phyloP scores from a whole-genome alignment of 108 stramenopile genomes.

The Skeletonema tropicum region DNA sequence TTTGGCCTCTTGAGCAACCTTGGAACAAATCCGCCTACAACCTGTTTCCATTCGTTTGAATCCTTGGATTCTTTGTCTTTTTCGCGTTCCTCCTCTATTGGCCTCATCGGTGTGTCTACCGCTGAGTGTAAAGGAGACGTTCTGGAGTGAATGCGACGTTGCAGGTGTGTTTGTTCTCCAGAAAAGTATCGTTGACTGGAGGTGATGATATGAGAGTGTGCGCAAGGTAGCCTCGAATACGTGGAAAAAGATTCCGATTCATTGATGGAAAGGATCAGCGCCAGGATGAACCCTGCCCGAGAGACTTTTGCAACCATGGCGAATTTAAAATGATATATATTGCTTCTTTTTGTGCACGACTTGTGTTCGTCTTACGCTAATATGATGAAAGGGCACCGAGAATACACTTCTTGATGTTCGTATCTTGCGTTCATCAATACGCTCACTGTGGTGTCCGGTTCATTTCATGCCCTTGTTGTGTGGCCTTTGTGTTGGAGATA shows the following conservation, averaged over 20 bases:
- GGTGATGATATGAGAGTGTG: neutral
- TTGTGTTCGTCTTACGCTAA: neutral
- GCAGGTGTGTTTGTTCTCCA: neutral
- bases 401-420: too few species aligned
- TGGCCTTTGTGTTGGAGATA: too few species aligned
- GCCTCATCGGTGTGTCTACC: constrained; percentile 36
- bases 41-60: constrained; percentile 43
- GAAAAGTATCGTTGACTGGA: neutral
- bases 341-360: too few species aligned
- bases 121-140: neutral
- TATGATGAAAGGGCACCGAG: too few species aligned
- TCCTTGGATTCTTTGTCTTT: constrained; percentile 30
- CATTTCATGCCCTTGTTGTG: too few species aligned
- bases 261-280: neutral
- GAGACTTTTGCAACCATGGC: neutral
- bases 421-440: too few species aligned
- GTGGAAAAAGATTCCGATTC: neutral
- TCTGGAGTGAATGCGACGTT: neutral
- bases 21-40: constrained; percentile 55
- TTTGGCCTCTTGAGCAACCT: constrained; percentile 35
- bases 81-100: constrained; percentile 49
- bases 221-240: neutral
- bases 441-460: too few species aligned
- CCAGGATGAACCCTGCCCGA: neutral
- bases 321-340: neutral